Conservation (phyloP, 163 green algal genomes). For the Trebouxiophyceae sp. region DNA sequence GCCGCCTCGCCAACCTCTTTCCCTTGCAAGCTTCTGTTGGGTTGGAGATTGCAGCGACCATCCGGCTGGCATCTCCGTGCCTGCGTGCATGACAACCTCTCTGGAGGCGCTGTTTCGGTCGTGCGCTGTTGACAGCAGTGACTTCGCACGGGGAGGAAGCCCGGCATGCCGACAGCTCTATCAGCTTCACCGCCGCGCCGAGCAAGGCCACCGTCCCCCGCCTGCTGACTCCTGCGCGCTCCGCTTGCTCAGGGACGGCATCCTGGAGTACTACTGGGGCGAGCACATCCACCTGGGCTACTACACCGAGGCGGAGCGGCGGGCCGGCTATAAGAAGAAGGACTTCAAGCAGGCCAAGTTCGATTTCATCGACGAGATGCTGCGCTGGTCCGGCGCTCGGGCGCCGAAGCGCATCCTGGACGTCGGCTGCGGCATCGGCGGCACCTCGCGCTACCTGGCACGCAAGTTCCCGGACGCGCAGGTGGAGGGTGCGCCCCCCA, state of each 20-base stretch:
- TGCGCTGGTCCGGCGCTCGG: constrained; percentile 52
- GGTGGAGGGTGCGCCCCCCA: constrained; percentile 50
- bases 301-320: constrained; percentile 72
- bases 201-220: too few species aligned
- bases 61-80: too few species aligned
- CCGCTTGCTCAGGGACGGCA: constrained; percentile 76
- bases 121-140: too few species aligned
- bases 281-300: constrained; percentile 95
- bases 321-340: constrained; percentile 72
- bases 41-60: too few species aligned
- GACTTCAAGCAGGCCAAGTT: constrained; percentile 91
- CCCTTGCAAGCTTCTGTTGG: too few species aligned
- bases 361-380: constrained; percentile 89
- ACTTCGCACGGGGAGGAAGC: too few species aligned
- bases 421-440: constrained; percentile 94
- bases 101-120: too few species aligned
- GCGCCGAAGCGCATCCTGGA: constrained; percentile 72
- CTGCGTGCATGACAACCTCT: too few species aligned
- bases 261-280: constrained; percentile 96
- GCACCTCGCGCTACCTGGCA: constrained; percentile 81
- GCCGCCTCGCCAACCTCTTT: too few species aligned
- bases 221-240: too few species aligned
- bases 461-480: constrained; percentile 61
- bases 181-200: too few species aligned
- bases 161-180: too few species aligned